Percentiles rank a stretch among this genome's conserved stretches.
Evolutionary conservation across 73 alveolate genomes (phyloP).

Genomic region (Vitrella brassicaformis): DNA sequence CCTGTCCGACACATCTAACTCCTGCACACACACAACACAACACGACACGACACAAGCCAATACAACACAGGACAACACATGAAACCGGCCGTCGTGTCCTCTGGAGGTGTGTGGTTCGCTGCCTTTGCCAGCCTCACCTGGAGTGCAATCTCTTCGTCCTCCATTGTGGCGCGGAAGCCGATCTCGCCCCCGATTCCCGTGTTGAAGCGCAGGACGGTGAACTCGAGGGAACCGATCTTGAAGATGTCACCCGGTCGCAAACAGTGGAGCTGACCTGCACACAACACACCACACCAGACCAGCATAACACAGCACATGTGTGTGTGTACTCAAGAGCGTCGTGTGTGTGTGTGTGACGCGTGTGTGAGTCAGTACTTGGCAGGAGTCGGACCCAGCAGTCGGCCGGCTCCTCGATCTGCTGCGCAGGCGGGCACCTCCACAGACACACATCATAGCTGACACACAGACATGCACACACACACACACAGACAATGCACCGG

Average conservation of each 20-base stretch:
- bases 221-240: conserved; percentile 45
- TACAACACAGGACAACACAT: not conserved
- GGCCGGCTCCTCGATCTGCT: too few species aligned
- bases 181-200: conserved; percentile 48
- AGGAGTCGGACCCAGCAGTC: too few species aligned
- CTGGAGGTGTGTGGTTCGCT: not conserved
- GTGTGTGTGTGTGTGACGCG: too few species aligned
- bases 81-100: not conserved
- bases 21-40: conserved; percentile 8
- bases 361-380: too few species aligned
- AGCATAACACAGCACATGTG: too few species aligned
- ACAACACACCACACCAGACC: too few species aligned
- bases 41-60: not conserved
- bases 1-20: conserved; percentile 18
- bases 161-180: conserved; percentile 47
- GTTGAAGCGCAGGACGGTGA: conserved; percentile 35
- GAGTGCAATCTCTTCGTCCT: conserved; percentile 18
- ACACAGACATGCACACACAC: too few species aligned
- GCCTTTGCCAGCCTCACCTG: not conserved
- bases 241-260: conserved; percentile 38
- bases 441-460: too few species aligned
- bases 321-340: too few species aligned
- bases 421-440: too few species aligned
- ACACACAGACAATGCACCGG: too few species aligned
- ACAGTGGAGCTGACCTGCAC: conserved; percentile 7